phyloP scores from a whole-genome alignment of 192 early-diverging fungal species.

The Funneliformis mosseae region DNA sequence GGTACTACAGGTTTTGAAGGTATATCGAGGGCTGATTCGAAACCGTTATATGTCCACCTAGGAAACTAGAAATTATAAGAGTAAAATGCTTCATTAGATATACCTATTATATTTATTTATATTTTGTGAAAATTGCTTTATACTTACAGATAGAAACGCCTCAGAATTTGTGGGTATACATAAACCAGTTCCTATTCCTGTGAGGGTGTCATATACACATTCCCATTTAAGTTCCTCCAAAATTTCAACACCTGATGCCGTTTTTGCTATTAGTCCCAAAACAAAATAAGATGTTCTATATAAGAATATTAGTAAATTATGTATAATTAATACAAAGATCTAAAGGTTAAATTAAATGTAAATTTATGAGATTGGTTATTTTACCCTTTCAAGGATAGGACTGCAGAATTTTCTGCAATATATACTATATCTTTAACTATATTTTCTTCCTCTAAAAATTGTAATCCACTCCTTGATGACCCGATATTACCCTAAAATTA shows the following conservation, averaged over 20 bases:
- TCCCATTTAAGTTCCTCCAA: constrained; percentile 79
- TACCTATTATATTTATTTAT: background rate
- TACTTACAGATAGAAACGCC: constrained; percentile 62
- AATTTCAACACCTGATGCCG: constrained; percentile 67
- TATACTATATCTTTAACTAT: constrained; percentile 71
- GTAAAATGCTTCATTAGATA: background rate
- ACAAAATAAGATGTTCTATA: constrained; percentile 75
- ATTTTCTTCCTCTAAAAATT: constrained; percentile 72
- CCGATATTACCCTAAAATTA: constrained; percentile 72
- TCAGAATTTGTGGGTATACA: constrained; percentile 68
- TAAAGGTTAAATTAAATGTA: background rate
- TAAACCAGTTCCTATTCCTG: constrained; percentile 55
- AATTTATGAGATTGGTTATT: background rate
- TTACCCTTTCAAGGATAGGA: constrained; percentile 77
- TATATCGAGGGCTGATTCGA: constrained; percentile 42
- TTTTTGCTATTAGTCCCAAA: constrained; percentile 71
- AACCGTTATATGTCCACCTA: constrained; percentile 51
- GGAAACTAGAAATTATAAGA: constrained; percentile 41
- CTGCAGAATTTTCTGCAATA: constrained; percentile 66
- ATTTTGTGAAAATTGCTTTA: constrained; percentile 33
- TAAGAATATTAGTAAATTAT: background rate
- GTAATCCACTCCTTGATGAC: constrained; percentile 61
- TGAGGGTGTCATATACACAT: constrained; percentile 53
- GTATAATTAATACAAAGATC: background rate
- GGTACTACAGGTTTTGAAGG: constrained; percentile 38